Base-by-base conservation (phyloP, 2,329 filamentous ascomycete genomes). In the Canariomyces notabilis region DNA sequence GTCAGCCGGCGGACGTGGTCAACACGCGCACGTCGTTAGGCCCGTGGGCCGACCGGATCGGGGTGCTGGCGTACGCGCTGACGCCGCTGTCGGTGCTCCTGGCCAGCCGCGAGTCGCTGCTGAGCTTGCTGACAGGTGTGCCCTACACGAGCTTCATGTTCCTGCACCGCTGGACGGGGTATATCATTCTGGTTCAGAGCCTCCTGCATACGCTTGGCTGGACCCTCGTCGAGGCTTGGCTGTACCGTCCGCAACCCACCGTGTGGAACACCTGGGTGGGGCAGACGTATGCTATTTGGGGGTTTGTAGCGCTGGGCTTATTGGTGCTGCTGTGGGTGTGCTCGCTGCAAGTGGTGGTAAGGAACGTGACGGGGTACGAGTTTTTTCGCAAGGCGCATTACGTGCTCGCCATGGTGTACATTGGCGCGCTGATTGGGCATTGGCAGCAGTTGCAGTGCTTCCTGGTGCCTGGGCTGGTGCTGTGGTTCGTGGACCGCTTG, bases 101-200 rank as follows among this genome's bases (percentile, higher is more conserved):
- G 11, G 73, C 77, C n/a, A 82, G 72, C 47, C 75, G 85, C 33
- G 85, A 89, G 60, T 85, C 81, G 0, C 68, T 89, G 2, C 73
- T 89, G 4, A 85, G 80, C 0, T 61, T 85, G 12, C 63, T 87
- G 39, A 89, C 85, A 0, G 85, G 86, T 1, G 71, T 89, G 0
- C 84, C 86, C 0, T 87, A 88, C 58, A 85, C 89, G 55, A 79
- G 77, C 57, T 88, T 89, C 72, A 83, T 85, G 64, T 89, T 89
- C 59, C 67, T 89, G 16, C 85, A 89, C 62, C 80, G 84, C 23
- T 89, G 85, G 85, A 68, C 83, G 0, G 85, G 86, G 6, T 83
- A 84, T 51, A 73, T 89, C 57, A 87, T 90, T 52, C 77, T 87
- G 44, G 61, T 79, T 0, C 85, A 89, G 60, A 76, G 79, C 2